Evolutionary conservation across 441 rosid genomes (phyloP).

Genomic region (Capsella rubella): DNA sequence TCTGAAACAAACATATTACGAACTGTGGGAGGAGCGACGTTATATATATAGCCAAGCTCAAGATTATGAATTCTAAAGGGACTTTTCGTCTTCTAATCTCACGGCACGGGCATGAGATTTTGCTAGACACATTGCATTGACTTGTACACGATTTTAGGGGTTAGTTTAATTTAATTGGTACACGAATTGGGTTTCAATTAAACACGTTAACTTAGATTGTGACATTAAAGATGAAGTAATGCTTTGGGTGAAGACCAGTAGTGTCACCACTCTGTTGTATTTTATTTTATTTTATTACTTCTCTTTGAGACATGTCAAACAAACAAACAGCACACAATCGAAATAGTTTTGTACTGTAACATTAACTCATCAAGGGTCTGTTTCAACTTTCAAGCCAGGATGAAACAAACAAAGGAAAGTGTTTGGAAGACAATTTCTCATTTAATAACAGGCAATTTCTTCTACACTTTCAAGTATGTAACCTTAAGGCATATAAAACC

Average conservation of each 20-base stretch:
- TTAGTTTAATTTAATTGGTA: constrained; percentile 35
- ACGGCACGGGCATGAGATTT: constrained; percentile 18
- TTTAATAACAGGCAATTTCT: neutral
- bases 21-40: constrained; percentile 2
- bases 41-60: constrained; percentile 15
- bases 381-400: constrained; percentile 8
- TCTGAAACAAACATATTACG: neutral
- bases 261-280: constrained; percentile 19
- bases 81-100: constrained; percentile 25
- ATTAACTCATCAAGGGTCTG: neutral
- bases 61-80: constrained; percentile 16
- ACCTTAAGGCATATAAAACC: neutral
- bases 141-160: constrained; percentile 23
- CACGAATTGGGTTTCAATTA: constrained; percentile 34
- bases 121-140: constrained; percentile 31
- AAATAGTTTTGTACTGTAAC: neutral
- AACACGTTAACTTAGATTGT: constrained; percentile 44
- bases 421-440: constrained; percentile 4
- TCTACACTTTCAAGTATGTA: neutral
- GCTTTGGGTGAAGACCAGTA: constrained; percentile 24
- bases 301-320: neutral
- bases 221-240: constrained; percentile 37
- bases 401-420: constrained; percentile 6
- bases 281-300: neutral
- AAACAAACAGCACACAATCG: neutral